Base-by-base conservation (phyloP, 768 basidiomycete genomes). In the Suillus paluster region DNA sequence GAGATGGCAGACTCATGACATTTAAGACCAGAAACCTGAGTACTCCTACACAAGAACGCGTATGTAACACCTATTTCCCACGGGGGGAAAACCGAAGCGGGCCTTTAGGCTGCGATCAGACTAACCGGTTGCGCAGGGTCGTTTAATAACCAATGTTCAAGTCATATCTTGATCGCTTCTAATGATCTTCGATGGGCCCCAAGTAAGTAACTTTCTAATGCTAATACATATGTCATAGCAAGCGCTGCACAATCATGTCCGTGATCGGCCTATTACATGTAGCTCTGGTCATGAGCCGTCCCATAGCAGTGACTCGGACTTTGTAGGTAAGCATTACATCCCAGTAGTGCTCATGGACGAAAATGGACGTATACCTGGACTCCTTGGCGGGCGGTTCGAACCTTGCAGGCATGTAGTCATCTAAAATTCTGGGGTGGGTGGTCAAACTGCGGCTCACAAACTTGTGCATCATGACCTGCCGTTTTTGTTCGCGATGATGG, bases 1-100 rank as follows among this genome's bases (percentile, higher is more conserved):
- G 69, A 61, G 73, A 76, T 38, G 83, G 80, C 60, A 81, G 73
- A 63, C 76, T 78, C 86, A 88, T 86, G 68, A 68, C 70, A 68
- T 75, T 67, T 64, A 46, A 42, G n/a, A 58, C 45, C 21, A 59
- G 58, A 55, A 39, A 52, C 50, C 30, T 33, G n/a, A n/a, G n/a
- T n/a, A 23, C 38, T 53, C 52, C 23, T 6, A 21, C 59, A 61
- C 58, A 39, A 60, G 21, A 50, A 54, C 53, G 53, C 21, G 36
- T 54, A 54, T 54, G 53, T 54, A 50, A 54, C 54, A 39, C 25
- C 7, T 19, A 25, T 27, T 55, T 55, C 54, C 54, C 54, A 55
- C 54, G 54, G 54, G 53, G 23, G 5, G 30, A 3, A 30, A 30
- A 30, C 3, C 30, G 30, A 30, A 30, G 30, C 3, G 6, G n/a